phyloP scores from a whole-genome alignment of 345 rosid genomes.

The Psidium guajava region DNA sequence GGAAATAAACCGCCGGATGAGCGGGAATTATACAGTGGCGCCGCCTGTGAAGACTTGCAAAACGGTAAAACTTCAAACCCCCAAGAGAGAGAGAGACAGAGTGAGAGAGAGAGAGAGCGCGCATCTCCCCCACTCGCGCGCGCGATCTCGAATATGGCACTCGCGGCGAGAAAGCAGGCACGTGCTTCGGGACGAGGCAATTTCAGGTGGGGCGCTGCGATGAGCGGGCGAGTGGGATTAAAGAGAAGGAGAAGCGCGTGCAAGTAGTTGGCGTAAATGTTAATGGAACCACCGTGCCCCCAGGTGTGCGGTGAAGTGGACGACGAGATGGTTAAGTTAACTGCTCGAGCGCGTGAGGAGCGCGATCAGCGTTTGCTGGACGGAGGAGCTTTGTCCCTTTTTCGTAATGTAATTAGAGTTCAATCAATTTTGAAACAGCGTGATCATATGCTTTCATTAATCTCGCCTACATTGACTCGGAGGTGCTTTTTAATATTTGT shows the following conservation, averaged over 20 bases:
- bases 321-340: not conserved
- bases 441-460: too few relatives aligned
- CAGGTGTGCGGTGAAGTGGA: not conserved
- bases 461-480: not conserved
- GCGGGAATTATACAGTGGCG: slow-evolving; percentile 41
- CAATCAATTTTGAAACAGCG: not conserved
- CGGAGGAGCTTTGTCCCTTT: not conserved
- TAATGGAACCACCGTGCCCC: not conserved
- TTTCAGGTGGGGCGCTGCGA: not conserved
- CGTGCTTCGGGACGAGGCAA: not conserved
- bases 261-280: not conserved
- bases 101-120: not conserved
- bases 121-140: not conserved
- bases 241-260: not conserved
- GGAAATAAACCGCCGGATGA: slow-evolving; percentile 21
- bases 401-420: not conserved
- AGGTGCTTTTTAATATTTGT: not conserved
- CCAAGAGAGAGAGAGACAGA: not conserved
- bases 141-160: not conserved
- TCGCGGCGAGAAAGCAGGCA: not conserved
- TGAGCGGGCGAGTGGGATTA: not conserved
- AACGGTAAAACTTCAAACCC: not conserved
- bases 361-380: not conserved
- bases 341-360: not conserved
- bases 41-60: not conserved